Base-by-base conservation (phyloP, 208 protist species). In the Phytomonas francai region DNA sequence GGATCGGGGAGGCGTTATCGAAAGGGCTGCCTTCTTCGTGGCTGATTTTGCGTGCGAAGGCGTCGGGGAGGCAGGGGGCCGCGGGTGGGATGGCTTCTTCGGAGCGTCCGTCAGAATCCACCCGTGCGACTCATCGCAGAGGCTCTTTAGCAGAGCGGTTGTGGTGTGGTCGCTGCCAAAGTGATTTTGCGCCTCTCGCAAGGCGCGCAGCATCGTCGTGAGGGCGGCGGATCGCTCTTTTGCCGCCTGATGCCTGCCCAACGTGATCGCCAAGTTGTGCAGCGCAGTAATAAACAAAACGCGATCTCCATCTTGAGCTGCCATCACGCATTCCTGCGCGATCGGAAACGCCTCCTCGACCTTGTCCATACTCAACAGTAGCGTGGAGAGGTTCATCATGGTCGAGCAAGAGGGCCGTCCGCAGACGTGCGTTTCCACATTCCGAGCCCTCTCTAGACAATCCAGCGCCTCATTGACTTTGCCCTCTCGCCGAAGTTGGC, bases 341-440 rank as follows among this genome's bases (percentile, higher is more conserved):
- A 93, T 87, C 6, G 33, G 30, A 4, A 93, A 63, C 42, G 90
- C 87, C 71, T 88, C 84, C 33, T 85, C 74, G 4, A 67, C 59
- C 16, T 68, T 34, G 0, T 80, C 83, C 30, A 81, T 65, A 31
- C 77, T 79, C 32, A 95, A 80, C 11, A 93, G 72, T 8, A 93
- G 85, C 0, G 87, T 80, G 31, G 87, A 95, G 28, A 93, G 73
- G 69, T 93, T 95, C 62, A 95, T 65, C 86, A 95, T 90, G 0
- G 90, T 93, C 9, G 87, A 88, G 74, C 90, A 93, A 2, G 85
- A 89, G 11, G 87, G 82, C 32, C 81, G 79, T 22, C 87, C 90
- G 60, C 80, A 81, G 0, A 87, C 76, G 12, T 67, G 30, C n/a
- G 59, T 61, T 63, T 95, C 87, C n/a, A 88, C 74, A 32, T 81